These are phyloP conservation scores for Coemansia nantahalensis DNA, from an alignment of 192 early-diverging fungal genomes.

Conservation along the genomic window DNA sequence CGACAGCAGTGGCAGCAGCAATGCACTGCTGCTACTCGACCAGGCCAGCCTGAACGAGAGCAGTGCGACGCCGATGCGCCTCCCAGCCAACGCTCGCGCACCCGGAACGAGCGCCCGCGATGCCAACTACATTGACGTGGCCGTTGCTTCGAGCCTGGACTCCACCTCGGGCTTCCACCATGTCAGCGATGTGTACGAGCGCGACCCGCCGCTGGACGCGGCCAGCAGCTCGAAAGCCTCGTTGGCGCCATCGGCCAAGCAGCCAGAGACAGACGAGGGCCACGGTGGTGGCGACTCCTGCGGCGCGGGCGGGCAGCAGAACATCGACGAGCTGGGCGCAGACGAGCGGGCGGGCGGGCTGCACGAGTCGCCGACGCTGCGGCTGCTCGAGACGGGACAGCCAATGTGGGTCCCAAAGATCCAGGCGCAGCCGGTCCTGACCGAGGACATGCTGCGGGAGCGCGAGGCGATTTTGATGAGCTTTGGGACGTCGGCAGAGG, in stretches of 20 bases:
- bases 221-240: neutral
- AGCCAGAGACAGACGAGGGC: neutral
- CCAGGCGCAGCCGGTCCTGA: conserved; percentile 74
- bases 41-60: neutral
- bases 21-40: conserved; percentile 7
- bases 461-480: conserved; percentile 76
- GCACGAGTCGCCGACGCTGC: conserved; percentile 45
- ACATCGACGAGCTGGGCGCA: neutral
- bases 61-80: conserved; percentile 11
- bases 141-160: conserved; percentile 45
- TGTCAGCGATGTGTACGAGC: conserved; percentile 39
- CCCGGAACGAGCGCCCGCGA: neutral
- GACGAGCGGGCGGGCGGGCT: conserved; percentile 53
- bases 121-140: conserved; percentile 39
- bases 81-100: conserved; percentile 34
- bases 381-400: conserved; percentile 57
- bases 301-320: too few relatives aligned
- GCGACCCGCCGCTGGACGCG: conserved; percentile 6
- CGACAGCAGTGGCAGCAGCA: conserved; percentile 2
- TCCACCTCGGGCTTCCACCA: conserved; percentile 50
- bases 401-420: conserved; percentile 68
- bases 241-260: neutral
- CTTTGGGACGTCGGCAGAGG: conserved; percentile 70
- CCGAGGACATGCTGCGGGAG: conserved; percentile 84
- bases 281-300: neutral